Evolutionary conservation across 75 land plant species (phyloP).

Genomic region (Ceratopteris richardii): DNA sequence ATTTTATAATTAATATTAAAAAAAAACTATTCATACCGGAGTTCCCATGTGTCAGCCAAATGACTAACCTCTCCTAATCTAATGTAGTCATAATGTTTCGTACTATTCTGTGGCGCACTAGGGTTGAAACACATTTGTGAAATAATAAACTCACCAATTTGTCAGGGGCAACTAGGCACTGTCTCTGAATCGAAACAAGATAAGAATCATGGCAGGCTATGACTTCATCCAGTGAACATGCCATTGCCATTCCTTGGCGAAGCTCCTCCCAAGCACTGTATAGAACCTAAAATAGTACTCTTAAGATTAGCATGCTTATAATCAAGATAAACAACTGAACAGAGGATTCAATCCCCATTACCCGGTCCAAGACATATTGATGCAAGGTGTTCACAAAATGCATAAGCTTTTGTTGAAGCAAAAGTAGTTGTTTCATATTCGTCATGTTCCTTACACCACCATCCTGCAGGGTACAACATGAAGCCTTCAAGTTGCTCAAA

Average conservation of each 20-base stretch:
- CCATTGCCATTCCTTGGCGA: constrained; percentile 77
- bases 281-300: constrained; percentile 46
- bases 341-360: constrained; percentile 14
- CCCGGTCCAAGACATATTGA: constrained; percentile 98
- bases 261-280: constrained; percentile 96
- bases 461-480: constrained; percentile 39
- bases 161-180: constrained; percentile 88
- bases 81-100: too few species aligned
- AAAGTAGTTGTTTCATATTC: constrained; percentile 56
- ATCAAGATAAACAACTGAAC: too few species aligned
- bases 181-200: constrained; percentile 80
- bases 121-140: too few species aligned
- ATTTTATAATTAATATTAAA: too few species aligned
- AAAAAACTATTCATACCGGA: too few species aligned
- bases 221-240: constrained; percentile 88
- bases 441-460: constrained; percentile 36
- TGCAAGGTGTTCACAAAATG: constrained; percentile 99
- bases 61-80: too few species aligned
- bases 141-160: too few species aligned
- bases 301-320: neutral
- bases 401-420: constrained; percentile 85
- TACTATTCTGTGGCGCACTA: too few species aligned
- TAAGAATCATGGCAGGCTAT: constrained; percentile 92
- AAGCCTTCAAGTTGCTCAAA: too few species aligned
- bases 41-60: too few species aligned